These are phyloP conservation scores for Aspergillus vadensis DNA, from an alignment of 2,329 filamentous ascomycete genomes.

Conservation along the genomic window DNA sequence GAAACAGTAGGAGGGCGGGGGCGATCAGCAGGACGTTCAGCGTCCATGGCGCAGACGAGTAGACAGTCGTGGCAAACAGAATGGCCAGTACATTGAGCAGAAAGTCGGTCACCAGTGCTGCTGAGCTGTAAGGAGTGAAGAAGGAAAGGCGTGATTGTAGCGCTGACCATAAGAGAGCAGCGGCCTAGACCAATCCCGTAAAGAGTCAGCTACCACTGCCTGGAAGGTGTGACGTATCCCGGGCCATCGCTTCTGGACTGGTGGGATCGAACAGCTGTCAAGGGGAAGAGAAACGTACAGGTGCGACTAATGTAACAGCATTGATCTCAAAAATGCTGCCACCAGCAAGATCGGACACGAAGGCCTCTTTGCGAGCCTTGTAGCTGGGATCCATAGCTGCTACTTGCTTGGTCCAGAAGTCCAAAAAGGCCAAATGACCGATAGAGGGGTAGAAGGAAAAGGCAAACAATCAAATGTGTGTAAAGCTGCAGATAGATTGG, in stretches of 20 bases:
- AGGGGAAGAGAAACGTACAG: conserved; percentile 56
- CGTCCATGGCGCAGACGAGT: conserved; percentile 72
- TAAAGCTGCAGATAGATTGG: not conserved
- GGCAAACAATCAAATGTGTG: not conserved
- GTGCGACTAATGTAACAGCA: conserved; percentile 77
- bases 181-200: conserved; percentile 57
- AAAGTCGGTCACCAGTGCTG: conserved; percentile 77
- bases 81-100: conserved; percentile 81
- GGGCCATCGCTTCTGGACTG: conserved; percentile 27
- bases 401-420: not conserved
- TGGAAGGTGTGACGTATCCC: not conserved
- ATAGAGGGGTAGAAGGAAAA: not conserved
- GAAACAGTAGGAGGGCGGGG: conserved; percentile 67
- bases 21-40: conserved; percentile 73
- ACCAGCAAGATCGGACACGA: conserved; percentile 87
- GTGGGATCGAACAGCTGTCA: too few species aligned
- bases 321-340: conserved; percentile 85
- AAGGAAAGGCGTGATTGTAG: conserved; percentile 81
- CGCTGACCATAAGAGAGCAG: conserved; percentile 83
- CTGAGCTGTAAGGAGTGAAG: conserved; percentile 72
- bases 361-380: conserved; percentile 91
- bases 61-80: conserved; percentile 82
- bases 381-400: conserved; percentile 59
- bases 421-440: not conserved
- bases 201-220: not conserved